Percentiles rank a stretch among this genome's conserved stretches.
Evolutionary conservation across 495 filamentous ascomycete genomes (phyloP).

Genomic region (Aspergillus steynii): DNA sequence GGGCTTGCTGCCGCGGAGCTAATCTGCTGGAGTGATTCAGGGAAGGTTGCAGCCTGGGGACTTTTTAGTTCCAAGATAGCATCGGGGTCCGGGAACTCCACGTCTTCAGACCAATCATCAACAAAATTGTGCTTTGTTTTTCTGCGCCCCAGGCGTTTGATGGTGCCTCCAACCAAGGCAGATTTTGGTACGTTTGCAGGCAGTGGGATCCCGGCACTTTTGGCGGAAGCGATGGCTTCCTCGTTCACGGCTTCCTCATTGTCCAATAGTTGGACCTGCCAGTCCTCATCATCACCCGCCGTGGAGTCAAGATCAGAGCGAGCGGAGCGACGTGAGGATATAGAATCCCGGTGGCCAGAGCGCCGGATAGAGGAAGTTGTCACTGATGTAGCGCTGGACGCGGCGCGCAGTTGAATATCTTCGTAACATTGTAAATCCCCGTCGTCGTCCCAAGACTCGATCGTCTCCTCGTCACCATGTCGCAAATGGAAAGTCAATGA

Average conservation of each 20-base stretch:
- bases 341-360: slow-evolving; percentile 66
- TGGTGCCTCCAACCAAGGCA: slow-evolving; percentile 90
- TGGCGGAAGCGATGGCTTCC: slow-evolving; percentile 84
- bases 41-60: slow-evolving; percentile 59
- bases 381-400: slow-evolving; percentile 59
- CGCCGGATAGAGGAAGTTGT: slow-evolving; percentile 50
- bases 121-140: slow-evolving; percentile 72
- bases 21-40: slow-evolving; percentile 66
- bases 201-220: slow-evolving; percentile 87
- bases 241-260: slow-evolving; percentile 77
- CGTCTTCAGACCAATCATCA: slow-evolving; percentile 91
- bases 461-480: slow-evolving; percentile 54
- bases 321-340: slow-evolving; percentile 74
- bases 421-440: slow-evolving; percentile 75
- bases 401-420: slow-evolving; percentile 65
- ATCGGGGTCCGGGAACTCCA: slow-evolving; percentile 71
- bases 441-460: slow-evolving; percentile 91
- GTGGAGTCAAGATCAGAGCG: slow-evolving; percentile 78
- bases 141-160: slow-evolving; percentile 84
- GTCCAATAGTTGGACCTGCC: slow-evolving; percentile 73
- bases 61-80: slow-evolving; percentile 63
- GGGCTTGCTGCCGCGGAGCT: slow-evolving; percentile 47
- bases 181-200: slow-evolving; percentile 87
- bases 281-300: slow-evolving; percentile 75
- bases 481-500: slow-evolving; percentile 56